phyloP scores from a whole-genome alignment of 805 yeast genomes.

The Ogataea haglerorum region DNA sequence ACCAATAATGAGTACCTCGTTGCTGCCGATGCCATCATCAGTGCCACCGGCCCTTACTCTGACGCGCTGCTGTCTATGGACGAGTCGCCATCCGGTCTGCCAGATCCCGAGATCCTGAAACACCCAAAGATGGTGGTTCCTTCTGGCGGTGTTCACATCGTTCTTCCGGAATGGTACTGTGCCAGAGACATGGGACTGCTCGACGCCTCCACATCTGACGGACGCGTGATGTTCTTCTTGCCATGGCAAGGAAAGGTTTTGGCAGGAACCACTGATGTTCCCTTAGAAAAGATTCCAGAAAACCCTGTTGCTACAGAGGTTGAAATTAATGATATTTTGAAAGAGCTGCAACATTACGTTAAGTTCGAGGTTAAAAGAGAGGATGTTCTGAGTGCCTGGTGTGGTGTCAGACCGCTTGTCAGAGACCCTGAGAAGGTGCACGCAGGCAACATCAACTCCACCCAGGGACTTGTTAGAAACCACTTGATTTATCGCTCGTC shows the following conservation, averaged over 20 bases:
- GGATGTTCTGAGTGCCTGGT: conserved; percentile 94
- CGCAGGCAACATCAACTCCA: conserved; percentile 37
- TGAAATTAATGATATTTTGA: conserved; percentile 82
- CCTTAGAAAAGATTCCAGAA: conserved; percentile 64
- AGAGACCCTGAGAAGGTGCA: conserved; percentile 62
- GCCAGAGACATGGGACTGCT: conserved; percentile 83
- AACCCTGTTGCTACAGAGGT: conserved; percentile 84
- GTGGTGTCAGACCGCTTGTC: conserved; percentile 93
- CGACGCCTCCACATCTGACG: conserved; percentile 91
- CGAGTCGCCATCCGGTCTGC: conserved; percentile 59
- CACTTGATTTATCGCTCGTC: conserved; percentile 70
- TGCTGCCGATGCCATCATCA: conserved; percentile 71
- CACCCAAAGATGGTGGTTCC: conserved; percentile 85
- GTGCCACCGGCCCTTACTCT: conserved; percentile 94
- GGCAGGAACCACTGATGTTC: conserved; percentile 96
- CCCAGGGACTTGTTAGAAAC: conserved; percentile 88
- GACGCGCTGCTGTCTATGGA: conserved; percentile 87
- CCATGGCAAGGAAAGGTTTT: conserved; percentile 98
- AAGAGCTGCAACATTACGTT: conserved; percentile 85
- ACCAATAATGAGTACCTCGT: conserved; percentile 61
- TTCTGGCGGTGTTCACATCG: conserved; percentile 89
- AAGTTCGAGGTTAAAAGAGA: conserved; percentile 85
- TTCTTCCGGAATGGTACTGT: conserved; percentile 88
- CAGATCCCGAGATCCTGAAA: conserved; percentile 34
- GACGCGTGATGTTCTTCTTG: conserved; percentile 93